Conservation (phyloP, 345 rosid species). For the Eucalyptus paniculata region DNA sequence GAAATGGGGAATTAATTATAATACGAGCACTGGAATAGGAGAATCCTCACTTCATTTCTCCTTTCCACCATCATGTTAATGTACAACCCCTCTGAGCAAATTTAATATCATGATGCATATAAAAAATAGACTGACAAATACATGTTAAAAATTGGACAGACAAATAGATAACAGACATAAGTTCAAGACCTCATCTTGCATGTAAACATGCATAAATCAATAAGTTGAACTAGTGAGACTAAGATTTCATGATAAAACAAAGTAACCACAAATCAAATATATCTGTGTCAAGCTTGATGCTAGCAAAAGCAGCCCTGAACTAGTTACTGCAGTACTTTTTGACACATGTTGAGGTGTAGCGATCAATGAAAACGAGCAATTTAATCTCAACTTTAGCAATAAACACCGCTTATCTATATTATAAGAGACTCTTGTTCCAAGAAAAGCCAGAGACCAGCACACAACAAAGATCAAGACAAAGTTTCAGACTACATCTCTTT, state of each 20-base stretch:
- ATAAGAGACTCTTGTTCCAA: neutral
- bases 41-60: neutral
- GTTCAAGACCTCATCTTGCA: neutral
- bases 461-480: neutral
- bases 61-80: neutral
- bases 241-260: neutral
- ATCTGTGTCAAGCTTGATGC: neutral
- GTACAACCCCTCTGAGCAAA: neutral
- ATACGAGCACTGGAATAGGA: neutral
- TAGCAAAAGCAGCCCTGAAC: neutral
- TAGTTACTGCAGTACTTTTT: neutral
- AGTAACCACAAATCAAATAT: neutral
- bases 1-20: neutral
- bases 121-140: neutral
- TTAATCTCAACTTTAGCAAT: neutral
- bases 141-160: neutral
- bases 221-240: neutral
- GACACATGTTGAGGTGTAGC: neutral
- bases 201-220: neutral
- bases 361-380: neutral
- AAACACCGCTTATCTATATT: neutral
- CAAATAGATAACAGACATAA: neutral
- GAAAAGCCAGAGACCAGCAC: neutral
- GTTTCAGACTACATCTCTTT: neutral
- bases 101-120: neutral